Evolutionary conservation across 2,329 filamentous ascomycete species (phyloP).

Genomic region (Arachnopeziza araneosa): DNA sequence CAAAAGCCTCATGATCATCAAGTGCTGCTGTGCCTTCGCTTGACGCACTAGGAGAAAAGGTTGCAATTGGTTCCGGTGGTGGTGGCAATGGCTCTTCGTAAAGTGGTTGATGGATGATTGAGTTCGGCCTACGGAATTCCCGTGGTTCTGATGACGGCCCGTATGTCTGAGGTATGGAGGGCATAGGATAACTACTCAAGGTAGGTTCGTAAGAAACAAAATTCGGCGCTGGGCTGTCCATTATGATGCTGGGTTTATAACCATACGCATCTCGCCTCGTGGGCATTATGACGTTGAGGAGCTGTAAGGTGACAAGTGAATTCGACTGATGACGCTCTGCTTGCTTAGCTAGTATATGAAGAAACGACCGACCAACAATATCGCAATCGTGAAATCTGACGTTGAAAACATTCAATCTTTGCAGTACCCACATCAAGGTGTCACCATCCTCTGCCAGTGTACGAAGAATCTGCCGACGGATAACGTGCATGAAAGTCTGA

Average conservation of each 20-base stretch:
- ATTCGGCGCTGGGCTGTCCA: background rate
- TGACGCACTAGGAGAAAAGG: background rate
- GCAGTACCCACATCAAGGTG: conserved; percentile 7
- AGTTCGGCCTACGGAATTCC: conserved; percentile 4
- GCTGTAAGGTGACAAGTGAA: conserved; percentile 3
- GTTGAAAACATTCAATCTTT: conserved; percentile 6
- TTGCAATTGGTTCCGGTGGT: background rate
- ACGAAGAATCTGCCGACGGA: conserved; percentile 1
- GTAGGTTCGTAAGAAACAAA: background rate
- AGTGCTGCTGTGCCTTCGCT: background rate
- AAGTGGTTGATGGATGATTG: conserved; percentile 1
- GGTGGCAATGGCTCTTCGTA: background rate
- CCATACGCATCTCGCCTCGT: conserved; percentile 2
- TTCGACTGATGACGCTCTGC: conserved; percentile 1
- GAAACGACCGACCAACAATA: conserved; percentile 11
- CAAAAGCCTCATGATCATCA: conserved; percentile 1
- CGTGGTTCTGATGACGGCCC: background rate
- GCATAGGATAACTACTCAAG: background rate
- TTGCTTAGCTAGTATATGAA: conserved; percentile 4
- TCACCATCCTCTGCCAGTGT: conserved; percentile 5
- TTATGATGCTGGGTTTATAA: background rate
- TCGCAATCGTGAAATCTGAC: conserved; percentile 11
- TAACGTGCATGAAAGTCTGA: conserved; percentile 16
- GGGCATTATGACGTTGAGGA: conserved; percentile 1
- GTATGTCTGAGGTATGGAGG: background rate